Evolutionary conservation across 139 green algal genomes (phyloP).

Genomic region (Chlorella sp.): DNA sequence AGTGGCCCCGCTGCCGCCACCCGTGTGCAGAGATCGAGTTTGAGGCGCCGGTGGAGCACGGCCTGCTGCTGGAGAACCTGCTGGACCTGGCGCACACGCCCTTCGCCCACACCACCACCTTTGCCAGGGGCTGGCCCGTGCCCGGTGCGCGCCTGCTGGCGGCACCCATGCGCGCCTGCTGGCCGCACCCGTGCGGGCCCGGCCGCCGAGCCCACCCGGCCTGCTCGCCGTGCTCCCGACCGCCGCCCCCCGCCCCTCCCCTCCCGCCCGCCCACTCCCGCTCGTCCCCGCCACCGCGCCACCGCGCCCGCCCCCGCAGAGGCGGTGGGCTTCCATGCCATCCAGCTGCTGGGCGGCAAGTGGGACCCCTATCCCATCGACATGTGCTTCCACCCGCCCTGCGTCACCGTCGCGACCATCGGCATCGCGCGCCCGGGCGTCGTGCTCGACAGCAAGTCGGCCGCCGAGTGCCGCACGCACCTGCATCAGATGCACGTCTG

Average conservation of each 20-base stretch:
- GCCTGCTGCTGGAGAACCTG: slow-evolving; percentile 98
- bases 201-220: too few species aligned
- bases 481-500: slow-evolving; percentile 98
- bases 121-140: slow-evolving; percentile 93
- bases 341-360: slow-evolving; percentile 64
- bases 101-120: slow-evolving; percentile 98
- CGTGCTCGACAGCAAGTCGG: slow-evolving; percentile 38
- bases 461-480: slow-evolving; percentile 83
- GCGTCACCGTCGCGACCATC: slow-evolving; percentile 88
- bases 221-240: background rate
- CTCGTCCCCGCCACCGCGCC: background rate
- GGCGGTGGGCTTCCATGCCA: slow-evolving; percentile 70
- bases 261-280: background rate
- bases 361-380: slow-evolving; percentile 99
- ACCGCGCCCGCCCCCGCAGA: slow-evolving; percentile 56
- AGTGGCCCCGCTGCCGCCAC: background rate
- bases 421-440: slow-evolving; percentile 87
- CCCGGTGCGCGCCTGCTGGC: slow-evolving; percentile 7
- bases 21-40: slow-evolving; percentile 67
- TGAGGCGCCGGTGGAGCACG: slow-evolving; percentile 97
- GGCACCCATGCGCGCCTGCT: too few species aligned
- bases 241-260: background rate
- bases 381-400: slow-evolving; percentile 97
- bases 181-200: too few species aligned
- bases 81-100: slow-evolving; percentile 98